Evolutionary conservation across 768 basidiomycete species (phyloP).

Genomic region (Suillus sp.): DNA sequence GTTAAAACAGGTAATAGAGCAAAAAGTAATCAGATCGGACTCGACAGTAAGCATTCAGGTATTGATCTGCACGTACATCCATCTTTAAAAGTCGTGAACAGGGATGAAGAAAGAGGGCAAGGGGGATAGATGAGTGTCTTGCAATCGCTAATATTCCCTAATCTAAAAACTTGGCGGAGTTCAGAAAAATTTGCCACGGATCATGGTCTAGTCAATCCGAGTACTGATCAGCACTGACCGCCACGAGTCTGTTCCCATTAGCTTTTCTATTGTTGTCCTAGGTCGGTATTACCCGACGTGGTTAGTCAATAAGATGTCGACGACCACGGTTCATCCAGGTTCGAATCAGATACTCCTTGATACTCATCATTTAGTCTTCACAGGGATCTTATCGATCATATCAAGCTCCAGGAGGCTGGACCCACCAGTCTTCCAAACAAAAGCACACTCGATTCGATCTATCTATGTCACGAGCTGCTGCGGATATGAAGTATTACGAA

Average conservation of each 20-base stretch:
- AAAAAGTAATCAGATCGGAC: conserved; percentile 15
- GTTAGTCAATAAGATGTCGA: neutral
- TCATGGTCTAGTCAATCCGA: conserved; percentile 7
- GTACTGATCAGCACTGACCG: neutral
- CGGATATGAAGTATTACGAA: neutral
- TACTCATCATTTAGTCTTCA: neutral
- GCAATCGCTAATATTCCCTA: conserved; percentile 24
- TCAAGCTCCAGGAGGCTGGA: neutral
- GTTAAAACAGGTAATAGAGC: conserved; percentile 3
- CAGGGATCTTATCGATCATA: neutral
- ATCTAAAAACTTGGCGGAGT: conserved; percentile 64
- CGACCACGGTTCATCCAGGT: neutral
- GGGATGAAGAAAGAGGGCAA: conserved; percentile 31
- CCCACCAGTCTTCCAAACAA: neutral
- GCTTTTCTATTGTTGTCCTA: neutral
- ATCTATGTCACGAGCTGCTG: neutral
- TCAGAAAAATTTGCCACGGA: conserved; percentile 37
- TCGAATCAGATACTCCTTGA: neutral
- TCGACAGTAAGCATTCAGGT: conserved; percentile 4
- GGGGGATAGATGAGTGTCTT: conserved; percentile 29
- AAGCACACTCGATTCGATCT: neutral
- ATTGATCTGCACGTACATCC: conserved; percentile 30
- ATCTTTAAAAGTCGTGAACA: conserved; percentile 27
- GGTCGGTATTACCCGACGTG: neutral
- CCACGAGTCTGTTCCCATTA: conserved; percentile 1